Evolutionary conservation across 306 rosid genomes (phyloP), one percentile per base, ranked within the genome.

Genomic region (Fragaria vesca): DNA sequence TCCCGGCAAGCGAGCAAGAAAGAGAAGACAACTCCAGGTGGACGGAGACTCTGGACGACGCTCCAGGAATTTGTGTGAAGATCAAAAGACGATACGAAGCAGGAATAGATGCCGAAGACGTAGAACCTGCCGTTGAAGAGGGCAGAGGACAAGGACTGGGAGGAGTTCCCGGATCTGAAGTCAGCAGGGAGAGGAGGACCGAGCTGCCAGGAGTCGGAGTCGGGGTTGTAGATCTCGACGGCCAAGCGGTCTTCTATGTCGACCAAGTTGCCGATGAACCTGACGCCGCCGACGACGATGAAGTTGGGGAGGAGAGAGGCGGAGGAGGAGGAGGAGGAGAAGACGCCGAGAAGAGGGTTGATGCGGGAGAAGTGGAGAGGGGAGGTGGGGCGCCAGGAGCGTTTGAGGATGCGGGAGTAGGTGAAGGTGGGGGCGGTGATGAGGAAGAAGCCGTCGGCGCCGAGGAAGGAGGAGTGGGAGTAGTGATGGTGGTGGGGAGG

Each of bases 171-270:
- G 4, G 97, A 87, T 78, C 96, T 80, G 54, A 94, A 87, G 77
- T 91, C 94, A 1, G 78, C 75, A 2, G 96, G 97, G 36, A 94
- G 81, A 57, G 96, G 98, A 55, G 97, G 88, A 10, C 86, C 83
- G 4, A 91, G 73, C n/a, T 77, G 77, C 98, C 93, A 94, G 1
- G 83, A 76, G 48, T 81, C 79, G 24, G 80, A 45, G 16, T 45
- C 11, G 15, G 97, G 98, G 42, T 89, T 77, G 73, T 89, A 94
- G 2, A 94, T 87, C 69, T 94, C 97, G 24, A 84, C 89, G 38
- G 86, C 96, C 43, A 94, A 79, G 40, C 89, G 93, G 46, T 93
- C 96, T 83, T 91, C 97, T 1, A 93, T 91, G 48, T 93, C 97
- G 40, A 93, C 93, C 17, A 90, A 75, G 66, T 91, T 92, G 12